Conservation (phyloP, 108 stramenopile genomes). For the Cyclotella cryptica region DNA sequence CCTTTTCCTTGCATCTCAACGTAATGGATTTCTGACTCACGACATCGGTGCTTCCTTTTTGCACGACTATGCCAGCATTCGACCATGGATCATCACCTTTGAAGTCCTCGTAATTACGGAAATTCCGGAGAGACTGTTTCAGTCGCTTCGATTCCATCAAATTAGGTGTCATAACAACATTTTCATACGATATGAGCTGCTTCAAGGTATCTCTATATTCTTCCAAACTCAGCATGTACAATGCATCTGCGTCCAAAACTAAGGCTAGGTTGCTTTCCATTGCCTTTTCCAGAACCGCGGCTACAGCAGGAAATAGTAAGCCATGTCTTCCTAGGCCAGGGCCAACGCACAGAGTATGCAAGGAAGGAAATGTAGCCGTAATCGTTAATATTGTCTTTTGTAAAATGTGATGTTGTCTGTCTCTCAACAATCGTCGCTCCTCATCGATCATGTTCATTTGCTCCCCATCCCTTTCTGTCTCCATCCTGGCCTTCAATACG, state of each 20-base stretch:
- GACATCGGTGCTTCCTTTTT: slow-evolving; percentile 43
- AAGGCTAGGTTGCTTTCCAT: slow-evolving; percentile 61
- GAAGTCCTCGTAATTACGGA: slow-evolving; percentile 24
- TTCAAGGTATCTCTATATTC: slow-evolving; percentile 53
- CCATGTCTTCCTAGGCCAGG: slow-evolving; percentile 94
- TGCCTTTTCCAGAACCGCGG: slow-evolving; percentile 68
- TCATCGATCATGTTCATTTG: slow-evolving; percentile 27
- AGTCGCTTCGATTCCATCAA: slow-evolving; percentile 86
- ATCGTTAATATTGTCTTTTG: slow-evolving; percentile 66
- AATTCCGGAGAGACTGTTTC: slow-evolving; percentile 17
- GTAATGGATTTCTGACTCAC: slow-evolving; percentile 70
- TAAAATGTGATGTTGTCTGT: slow-evolving; percentile 12
- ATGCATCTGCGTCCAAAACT: slow-evolving; percentile 96
- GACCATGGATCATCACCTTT: neutral
- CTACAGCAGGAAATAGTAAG: slow-evolving; percentile 64
- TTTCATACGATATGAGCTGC: slow-evolving; percentile 36
- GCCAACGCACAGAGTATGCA: slow-evolving; percentile 91
- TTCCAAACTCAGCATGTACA: slow-evolving; percentile 82
- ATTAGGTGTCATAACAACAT: slow-evolving; percentile 94
- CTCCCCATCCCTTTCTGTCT: neutral
- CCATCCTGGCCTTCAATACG: neutral
- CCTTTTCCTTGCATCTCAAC: slow-evolving; percentile 75
- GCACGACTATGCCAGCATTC: slow-evolving; percentile 11
- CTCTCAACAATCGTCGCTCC: slow-evolving; percentile 12
- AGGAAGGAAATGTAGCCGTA: slow-evolving; percentile 49